Evolutionary conservation across 805 yeast genomes (phyloP).

Genomic region (Cyberlindnera galapagoensis): DNA sequence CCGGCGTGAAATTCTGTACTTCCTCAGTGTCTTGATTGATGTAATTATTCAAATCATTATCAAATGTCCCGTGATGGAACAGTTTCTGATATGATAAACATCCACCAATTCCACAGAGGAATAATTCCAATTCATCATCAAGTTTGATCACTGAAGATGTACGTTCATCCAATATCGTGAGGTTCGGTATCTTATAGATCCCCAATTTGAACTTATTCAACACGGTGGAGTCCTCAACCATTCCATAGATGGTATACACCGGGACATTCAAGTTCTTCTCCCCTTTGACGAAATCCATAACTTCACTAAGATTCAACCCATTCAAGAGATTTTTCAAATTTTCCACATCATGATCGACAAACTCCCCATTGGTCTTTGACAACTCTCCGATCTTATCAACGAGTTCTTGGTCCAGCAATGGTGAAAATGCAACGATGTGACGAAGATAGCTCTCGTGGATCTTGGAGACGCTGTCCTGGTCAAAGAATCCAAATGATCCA

Average conservation of each 20-base stretch:
- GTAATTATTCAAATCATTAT: slow-evolving; percentile 17
- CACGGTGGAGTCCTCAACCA: slow-evolving; percentile 67
- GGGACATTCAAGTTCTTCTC: slow-evolving; percentile 43
- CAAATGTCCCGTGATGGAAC: slow-evolving; percentile 53
- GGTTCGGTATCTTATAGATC: slow-evolving; percentile 45
- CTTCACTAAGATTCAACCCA: slow-evolving; percentile 41
- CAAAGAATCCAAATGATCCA: slow-evolving; percentile 78
- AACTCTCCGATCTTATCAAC: slow-evolving; percentile 46
- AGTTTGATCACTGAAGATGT: slow-evolving; percentile 34
- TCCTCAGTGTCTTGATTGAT: slow-evolving; percentile 13
- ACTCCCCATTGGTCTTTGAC: slow-evolving; percentile 38
- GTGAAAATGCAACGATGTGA: slow-evolving; percentile 62
- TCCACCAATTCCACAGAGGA: slow-evolving; percentile 70
- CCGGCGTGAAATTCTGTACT: slow-evolving; percentile 35
- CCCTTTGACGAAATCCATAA: slow-evolving; percentile 42
- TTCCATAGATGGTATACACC: slow-evolving; percentile 73
- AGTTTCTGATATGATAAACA: slow-evolving; percentile 57
- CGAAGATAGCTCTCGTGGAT: slow-evolving; percentile 54
- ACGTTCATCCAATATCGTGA: slow-evolving; percentile 56
- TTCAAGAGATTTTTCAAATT: slow-evolving; percentile 28
- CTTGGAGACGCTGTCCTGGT: slow-evolving; percentile 43
- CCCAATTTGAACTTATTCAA: slow-evolving; percentile 56
- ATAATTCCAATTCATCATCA: slow-evolving; percentile 36
- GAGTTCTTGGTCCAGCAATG: slow-evolving; percentile 42
- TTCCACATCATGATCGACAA: slow-evolving; percentile 31